phyloP scores from a whole-genome alignment of 2,329 filamentous ascomycete species.

The Daldinia sp. region DNA sequence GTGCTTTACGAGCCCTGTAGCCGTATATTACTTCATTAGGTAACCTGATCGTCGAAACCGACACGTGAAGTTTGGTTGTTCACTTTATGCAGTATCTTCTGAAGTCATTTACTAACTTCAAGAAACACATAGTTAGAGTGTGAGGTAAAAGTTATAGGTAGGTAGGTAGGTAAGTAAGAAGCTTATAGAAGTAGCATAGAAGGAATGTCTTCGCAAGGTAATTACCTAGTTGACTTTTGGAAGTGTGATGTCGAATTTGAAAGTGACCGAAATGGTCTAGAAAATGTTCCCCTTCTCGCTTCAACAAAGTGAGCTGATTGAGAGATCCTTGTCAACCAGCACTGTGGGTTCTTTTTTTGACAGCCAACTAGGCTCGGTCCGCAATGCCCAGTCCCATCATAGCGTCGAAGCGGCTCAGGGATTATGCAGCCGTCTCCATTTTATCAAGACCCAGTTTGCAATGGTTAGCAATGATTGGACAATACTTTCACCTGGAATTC shows the following conservation, averaged over 20 bases:
- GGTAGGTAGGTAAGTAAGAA: not conserved
- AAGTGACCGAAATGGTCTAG: not conserved
- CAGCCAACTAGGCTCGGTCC: not conserved
- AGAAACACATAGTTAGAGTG: not conserved
- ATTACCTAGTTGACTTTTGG: not conserved
- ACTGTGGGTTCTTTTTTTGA: not conserved
- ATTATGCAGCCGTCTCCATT: conserved; percentile 1
- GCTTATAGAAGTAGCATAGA: not conserved
- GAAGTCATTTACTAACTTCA: not conserved
- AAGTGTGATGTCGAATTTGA: not conserved
- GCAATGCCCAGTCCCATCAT: not conserved
- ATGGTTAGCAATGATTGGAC: not conserved
- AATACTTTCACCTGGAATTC: not conserved
- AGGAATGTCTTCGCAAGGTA: not conserved
- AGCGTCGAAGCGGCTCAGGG: conserved; percentile 2
- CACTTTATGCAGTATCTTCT: not conserved
- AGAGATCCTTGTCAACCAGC: not conserved
- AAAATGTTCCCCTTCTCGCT: not conserved
- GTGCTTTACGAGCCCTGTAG: not conserved
- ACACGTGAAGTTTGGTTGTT: not conserved
- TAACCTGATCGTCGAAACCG: not conserved
- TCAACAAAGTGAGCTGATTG: not conserved
- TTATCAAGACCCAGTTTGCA: not conserved
- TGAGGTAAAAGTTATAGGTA: too few species aligned
- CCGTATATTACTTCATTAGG: not conserved